These are phyloP conservation scores for Crithidia brevicula DNA, from an alignment of 208 protist genomes.

Conservation along the genomic window DNA sequence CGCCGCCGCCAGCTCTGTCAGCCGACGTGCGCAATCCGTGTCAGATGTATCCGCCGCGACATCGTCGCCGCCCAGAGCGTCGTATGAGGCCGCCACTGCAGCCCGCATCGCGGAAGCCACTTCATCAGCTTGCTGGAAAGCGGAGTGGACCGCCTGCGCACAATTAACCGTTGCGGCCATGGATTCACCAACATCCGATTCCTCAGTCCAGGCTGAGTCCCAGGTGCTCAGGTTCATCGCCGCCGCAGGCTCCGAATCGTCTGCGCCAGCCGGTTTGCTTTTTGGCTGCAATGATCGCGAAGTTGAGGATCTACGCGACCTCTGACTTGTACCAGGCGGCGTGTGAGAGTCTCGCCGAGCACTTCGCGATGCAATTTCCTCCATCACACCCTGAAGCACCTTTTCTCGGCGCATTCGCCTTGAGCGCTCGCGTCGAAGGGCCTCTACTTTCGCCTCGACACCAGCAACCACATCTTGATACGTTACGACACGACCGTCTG, in stretches of 20 bases:
- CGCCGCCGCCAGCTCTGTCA: conserved; percentile 25
- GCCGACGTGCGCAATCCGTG: conserved; percentile 5
- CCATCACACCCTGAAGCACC: conserved; percentile 4
- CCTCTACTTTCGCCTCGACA: conserved; percentile 24
- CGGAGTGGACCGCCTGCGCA: conserved; percentile 33
- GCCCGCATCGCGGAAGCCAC: conserved; percentile 37
- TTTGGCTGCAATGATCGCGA: conserved; percentile 3
- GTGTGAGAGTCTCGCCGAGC: not conserved
- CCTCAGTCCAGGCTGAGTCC: not conserved
- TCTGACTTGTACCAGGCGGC: not conserved
- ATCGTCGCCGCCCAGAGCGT: conserved; percentile 43
- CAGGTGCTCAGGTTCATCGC: not conserved
- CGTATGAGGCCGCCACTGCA: conserved; percentile 36
- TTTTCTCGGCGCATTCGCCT: not conserved
- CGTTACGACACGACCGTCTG: not conserved
- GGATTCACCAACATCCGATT: not conserved
- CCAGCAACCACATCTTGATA: conserved; percentile 34
- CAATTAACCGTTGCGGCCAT: not conserved
- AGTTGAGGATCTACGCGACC: not conserved
- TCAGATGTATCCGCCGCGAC: conserved; percentile 14
- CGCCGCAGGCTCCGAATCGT: not conserved
- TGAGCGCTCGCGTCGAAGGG: conserved; percentile 22
- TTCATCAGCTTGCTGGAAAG: conserved; percentile 29
- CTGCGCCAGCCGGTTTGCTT: not conserved
- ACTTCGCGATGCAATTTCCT: not conserved